phyloP scores from a whole-genome alignment of 2,329 filamentous ascomycete genomes.

The Fusarium bulbicola region DNA sequence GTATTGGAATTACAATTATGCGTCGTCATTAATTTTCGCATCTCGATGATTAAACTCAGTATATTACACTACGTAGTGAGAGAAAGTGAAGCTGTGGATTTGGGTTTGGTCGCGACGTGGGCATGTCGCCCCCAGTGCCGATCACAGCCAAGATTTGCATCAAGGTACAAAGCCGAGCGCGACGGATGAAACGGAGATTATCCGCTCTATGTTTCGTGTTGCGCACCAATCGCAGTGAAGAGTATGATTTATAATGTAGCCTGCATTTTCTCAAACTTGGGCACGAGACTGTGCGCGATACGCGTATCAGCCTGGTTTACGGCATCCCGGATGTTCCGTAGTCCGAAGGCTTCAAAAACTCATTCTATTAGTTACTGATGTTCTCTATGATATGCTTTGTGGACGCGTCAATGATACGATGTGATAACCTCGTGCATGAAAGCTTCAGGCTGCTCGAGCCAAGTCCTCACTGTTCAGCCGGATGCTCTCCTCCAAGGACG shows the following conservation, averaged over 20 bases:
- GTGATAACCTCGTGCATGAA: background rate
- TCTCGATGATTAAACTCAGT: fast-evolving
- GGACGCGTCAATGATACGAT: background rate
- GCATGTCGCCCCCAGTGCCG: background rate
- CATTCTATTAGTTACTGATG: background rate
- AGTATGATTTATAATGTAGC: background rate
- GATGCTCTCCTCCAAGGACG: background rate
- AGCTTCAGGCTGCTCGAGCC: background rate
- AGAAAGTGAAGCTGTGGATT: background rate
- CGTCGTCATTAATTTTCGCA: background rate
- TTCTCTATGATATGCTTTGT: background rate
- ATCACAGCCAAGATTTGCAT: background rate
- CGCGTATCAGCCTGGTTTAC: background rate
- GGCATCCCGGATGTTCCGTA: background rate
- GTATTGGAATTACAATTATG: background rate
- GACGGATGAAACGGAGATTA: background rate
- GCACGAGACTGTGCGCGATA: background rate
- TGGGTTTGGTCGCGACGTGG: background rate
- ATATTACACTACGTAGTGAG: no score
- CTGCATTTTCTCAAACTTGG: background rate
- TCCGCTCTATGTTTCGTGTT: background rate
- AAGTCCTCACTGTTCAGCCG: background rate
- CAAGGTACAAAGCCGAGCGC: background rate
- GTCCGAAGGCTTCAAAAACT: background rate
- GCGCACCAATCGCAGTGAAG: background rate